phyloP scores from a whole-genome alignment of 345 rosid genomes.

The Tarenaya hassleriana region DNA sequence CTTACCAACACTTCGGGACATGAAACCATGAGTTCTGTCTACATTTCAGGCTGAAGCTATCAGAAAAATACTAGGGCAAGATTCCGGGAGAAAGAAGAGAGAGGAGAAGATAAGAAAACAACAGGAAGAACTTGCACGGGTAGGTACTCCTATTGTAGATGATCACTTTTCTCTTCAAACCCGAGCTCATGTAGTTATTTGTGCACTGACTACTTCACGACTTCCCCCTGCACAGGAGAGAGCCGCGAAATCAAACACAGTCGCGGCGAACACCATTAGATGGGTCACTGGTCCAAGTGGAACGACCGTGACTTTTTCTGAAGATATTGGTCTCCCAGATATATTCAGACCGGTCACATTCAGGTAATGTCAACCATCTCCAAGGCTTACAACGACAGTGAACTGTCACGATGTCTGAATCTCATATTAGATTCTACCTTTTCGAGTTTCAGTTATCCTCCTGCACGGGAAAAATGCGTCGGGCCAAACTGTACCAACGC shows the following conservation, averaged over 20 bases:
- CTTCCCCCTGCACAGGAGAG: slow-evolving; percentile 29
- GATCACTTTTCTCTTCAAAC: background rate
- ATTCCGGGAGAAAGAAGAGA: slow-evolving; percentile 62
- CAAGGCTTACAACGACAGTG: background rate
- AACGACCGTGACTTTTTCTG: slow-evolving; percentile 51
- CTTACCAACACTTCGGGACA: background rate
- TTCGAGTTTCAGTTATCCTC: slow-evolving; percentile 57
- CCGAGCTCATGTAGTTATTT: background rate
- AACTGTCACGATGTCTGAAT: background rate
- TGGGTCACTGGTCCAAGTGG: slow-evolving; percentile 55
- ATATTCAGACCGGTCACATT: slow-evolving; percentile 42
- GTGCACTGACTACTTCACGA: slow-evolving; percentile 10
- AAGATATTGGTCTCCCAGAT: slow-evolving; percentile 65
- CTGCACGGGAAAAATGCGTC: slow-evolving; percentile 64
- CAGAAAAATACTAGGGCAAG: slow-evolving; percentile 70
- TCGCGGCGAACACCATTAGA: slow-evolving; percentile 52
- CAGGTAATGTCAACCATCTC: slow-evolving; percentile 35
- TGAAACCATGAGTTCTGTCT: slow-evolving; percentile 2
- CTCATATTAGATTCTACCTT: background rate
- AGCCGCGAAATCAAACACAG: slow-evolving; percentile 43
- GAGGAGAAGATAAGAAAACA: slow-evolving; percentile 60
- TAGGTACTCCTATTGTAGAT: slow-evolving; percentile 7
- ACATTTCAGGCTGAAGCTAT: slow-evolving; percentile 69
- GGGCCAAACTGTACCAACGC: slow-evolving; percentile 64
- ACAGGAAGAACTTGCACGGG: slow-evolving; percentile 61